A percentile compares a stretch with the other conserved stretches of the same genome.
phyloP scores from a whole-genome alignment of 1,139 yeast species.

The Suhomyces panamericanus region DNA sequence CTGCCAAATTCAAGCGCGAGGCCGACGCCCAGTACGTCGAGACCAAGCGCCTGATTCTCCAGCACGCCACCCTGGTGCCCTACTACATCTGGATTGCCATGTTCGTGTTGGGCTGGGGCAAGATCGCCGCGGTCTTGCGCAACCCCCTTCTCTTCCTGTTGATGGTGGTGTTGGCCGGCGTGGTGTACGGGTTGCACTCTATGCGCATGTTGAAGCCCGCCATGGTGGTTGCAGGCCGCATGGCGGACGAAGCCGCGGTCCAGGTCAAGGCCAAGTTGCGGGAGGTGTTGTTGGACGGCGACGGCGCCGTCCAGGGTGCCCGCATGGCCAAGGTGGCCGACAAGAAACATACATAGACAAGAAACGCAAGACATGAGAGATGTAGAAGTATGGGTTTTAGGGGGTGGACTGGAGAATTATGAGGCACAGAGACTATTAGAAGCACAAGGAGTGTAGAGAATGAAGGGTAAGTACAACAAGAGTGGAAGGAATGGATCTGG shows the following conservation, averaged over 20 bases:
- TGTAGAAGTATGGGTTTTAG: no score
- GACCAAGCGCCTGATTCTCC: conserved; percentile 74
- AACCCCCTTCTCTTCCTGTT: conserved; percentile 77
- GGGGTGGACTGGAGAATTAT: no score
- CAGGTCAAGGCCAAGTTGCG: conserved; percentile 61
- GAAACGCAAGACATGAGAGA: neutral
- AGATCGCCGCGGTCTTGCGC: conserved; percentile 81
- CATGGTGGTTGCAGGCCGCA: conserved; percentile 54
- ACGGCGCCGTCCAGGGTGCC: conserved; percentile 8
- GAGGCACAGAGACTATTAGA: no score
- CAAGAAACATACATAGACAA: neutral
- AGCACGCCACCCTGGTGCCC: conserved; percentile 76
- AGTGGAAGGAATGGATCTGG: no score
- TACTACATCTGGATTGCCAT: conserved; percentile 74
- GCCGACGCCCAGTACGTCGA: conserved; percentile 82
- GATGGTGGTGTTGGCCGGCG: conserved; percentile 54
- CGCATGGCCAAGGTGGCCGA: conserved; percentile 7
- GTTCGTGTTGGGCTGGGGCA: conserved; percentile 90
- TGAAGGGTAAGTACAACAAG: no score
- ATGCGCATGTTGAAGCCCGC: conserved; percentile 80
- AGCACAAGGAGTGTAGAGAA: no score
- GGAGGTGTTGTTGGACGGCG: conserved; percentile 45
- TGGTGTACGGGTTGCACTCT: conserved; percentile 64
- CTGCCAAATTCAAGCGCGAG: conserved; percentile 67
- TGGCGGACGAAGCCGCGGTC: conserved; percentile 55